A percentile compares a stretch with the other conserved stretches of the same genome.
phyloP scores from a whole-genome alignment of 148 eudicot species.

The Silene conica region DNA sequence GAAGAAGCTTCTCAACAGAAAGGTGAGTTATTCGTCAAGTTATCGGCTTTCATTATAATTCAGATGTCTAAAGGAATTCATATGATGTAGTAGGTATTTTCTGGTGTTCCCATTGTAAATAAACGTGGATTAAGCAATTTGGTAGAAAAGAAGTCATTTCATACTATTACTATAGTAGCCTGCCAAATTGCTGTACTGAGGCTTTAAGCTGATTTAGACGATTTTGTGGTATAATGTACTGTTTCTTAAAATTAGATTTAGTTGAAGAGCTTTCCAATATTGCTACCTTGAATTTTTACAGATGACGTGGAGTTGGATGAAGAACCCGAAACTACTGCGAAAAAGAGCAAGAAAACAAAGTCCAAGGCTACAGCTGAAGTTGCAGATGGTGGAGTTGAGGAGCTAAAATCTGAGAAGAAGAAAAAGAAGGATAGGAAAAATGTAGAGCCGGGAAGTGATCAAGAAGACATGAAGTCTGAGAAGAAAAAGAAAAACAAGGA shows the following conservation, averaged over 20 bases:
- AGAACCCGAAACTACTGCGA: conserved; percentile 33
- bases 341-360: conserved; percentile 80
- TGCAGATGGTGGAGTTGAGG: conserved; percentile 36
- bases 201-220: background rate
- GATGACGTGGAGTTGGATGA: conserved; percentile 61
- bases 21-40: conserved; percentile 33
- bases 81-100: too few species aligned
- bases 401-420: conserved; percentile 28
- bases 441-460: background rate
- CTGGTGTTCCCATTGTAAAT: too few species aligned
- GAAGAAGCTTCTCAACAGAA: conserved; percentile 40
- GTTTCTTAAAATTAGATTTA: too few species aligned
- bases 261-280: background rate
- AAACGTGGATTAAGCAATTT: too few species aligned
- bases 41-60: background rate
- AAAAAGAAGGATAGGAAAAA: conserved; percentile 25
- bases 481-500: conserved; percentile 73
- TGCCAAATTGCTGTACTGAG: too few species aligned
- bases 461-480: conserved; percentile 37
- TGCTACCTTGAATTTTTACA: background rate
- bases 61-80: background rate
- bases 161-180: too few species aligned
- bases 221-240: too few species aligned
- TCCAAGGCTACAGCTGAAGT: conserved; percentile 34
- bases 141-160: too few species aligned